A percentile compares a stretch with the other conserved stretches of the same genome.
Evolutionary conservation across 371 early-diverging fungal species (phyloP).

Genomic region (Mucor piriformis): DNA sequence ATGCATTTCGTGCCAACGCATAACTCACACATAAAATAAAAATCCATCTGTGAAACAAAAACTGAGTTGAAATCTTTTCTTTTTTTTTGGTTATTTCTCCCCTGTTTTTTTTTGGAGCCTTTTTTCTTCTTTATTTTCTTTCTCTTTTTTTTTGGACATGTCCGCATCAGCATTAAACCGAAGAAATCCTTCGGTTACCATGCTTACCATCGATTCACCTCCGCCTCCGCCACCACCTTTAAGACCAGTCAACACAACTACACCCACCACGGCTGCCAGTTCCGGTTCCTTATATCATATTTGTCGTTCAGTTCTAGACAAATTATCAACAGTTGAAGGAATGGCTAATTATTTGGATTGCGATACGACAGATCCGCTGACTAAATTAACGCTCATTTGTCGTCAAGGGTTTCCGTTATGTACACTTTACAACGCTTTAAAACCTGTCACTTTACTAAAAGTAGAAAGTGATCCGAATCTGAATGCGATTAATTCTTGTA

Average conservation of each 20-base stretch:
- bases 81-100: conserved; percentile 5
- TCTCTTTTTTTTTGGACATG: conserved; percentile 11
- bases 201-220: conserved; percentile 3
- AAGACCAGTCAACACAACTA: conserved; percentile 10
- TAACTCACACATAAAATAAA: conserved; percentile 4
- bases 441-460: conserved; percentile 60
- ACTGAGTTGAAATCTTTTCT: neutral
- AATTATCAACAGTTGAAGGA: conserved; percentile 61
- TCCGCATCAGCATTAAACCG: conserved; percentile 15
- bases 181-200: conserved; percentile 12
- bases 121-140: conserved; percentile 10
- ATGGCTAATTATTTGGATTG: conserved; percentile 60
- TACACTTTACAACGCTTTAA: conserved; percentile 78
- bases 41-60: neutral
- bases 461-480: conserved; percentile 63
- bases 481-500: conserved; percentile 76
- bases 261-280: conserved; percentile 1
- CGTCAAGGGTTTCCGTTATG: conserved; percentile 90
- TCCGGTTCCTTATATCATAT: conserved; percentile 66
- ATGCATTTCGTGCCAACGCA: conserved; percentile 15
- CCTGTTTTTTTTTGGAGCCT: conserved; percentile 12
- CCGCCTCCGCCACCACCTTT: conserved; percentile 10
- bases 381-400: conserved; percentile 85
- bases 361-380: conserved; percentile 74
- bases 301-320: conserved; percentile 62